Evolutionary conservation across 805 yeast species (phyloP).

Genomic region (Cyberlindnera sargentensis): DNA sequence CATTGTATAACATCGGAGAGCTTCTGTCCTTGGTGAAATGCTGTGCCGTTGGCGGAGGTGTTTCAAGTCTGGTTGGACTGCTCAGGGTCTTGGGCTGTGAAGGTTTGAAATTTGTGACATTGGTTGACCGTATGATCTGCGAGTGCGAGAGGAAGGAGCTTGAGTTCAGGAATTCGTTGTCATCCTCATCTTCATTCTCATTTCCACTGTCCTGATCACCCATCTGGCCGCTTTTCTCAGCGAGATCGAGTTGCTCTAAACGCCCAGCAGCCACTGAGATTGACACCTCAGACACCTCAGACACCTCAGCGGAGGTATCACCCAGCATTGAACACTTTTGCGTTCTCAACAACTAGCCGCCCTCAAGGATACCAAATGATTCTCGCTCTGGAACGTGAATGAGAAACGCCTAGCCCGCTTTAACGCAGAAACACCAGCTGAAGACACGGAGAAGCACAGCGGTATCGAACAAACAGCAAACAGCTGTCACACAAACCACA

Average conservation of each 20-base stretch:
- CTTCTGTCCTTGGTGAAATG: not conserved
- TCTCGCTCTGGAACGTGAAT: too few relatives aligned
- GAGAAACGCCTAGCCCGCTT: too few relatives aligned
- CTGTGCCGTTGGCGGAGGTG: not conserved
- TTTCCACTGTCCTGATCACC: conserved; percentile 1
- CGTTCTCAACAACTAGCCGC: too few relatives aligned
- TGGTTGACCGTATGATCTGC: conserved; percentile 19
- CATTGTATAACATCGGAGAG: not conserved
- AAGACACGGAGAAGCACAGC: too few relatives aligned
- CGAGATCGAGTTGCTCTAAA: conserved; percentile 1
- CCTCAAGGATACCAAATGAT: too few relatives aligned
- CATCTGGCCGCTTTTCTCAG: conserved; percentile 6
- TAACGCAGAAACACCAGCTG: too few relatives aligned
- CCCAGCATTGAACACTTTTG: not conserved
- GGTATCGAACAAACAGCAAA: too few relatives aligned
- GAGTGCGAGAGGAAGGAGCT: conserved; percentile 23
- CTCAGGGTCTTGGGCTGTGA: conserved; percentile 1
- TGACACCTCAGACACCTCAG: not conserved
- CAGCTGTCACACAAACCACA: too few relatives aligned
- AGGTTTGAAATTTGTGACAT: conserved; percentile 14
- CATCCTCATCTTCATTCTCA: conserved; percentile 4
- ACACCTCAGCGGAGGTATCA: not conserved
- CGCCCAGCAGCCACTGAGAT: not conserved
- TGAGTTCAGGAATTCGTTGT: conserved; percentile 22
- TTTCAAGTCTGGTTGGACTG: conserved; percentile 19